Evolutionary conservation across 305 asterid species (phyloP), one percentile per base, ranked within the genome.

Genomic region (Fraxinus greggii): DNA sequence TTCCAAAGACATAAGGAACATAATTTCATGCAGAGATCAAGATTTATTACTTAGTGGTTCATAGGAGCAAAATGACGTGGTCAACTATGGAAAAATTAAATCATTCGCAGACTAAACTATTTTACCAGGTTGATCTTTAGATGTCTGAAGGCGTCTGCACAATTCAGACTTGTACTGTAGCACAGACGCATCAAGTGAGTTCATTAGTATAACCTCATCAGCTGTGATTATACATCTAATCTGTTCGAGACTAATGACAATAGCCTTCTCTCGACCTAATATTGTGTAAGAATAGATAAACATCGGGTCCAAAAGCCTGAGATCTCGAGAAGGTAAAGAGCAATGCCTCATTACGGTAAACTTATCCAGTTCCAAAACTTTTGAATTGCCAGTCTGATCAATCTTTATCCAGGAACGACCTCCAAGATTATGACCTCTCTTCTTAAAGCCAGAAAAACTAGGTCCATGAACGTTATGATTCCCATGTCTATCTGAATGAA

Each of bases 231-330:
- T 89, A 81, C 99, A 97, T 88, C 99, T 92, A 81, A 97, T 95
- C 87, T 95, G 98, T 81, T 95, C 98, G 48, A 95, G 97, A 84
- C 95, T 93, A 82, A 97, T 93, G 75, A 97, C 99, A 81, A 97
- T 97, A 82, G 98, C 98, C 83, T 95, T 92, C 82, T 95, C 99
- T 32, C 99, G 97, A n/a, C 99, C 99, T 84, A 97, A 88, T 85
- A 97, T 97, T n/a, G 98, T 87, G 75, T 95, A 97, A 31, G 98
- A 98, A 82, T 93, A 89, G 81, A 97, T 95, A 86, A 97, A 94
- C 79, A 94, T 79, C 63, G 99, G 99, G 86, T 97, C 99, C 94
- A 97, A 84, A 86, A 97, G 98, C 83, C 99, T 93, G 78, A 97
- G 97, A 88, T 97, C 99, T 88, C 99, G 89, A 19, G 99, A 92